phyloP scores from a whole-genome alignment of 306 rosid genomes.

The Vachellia pachyceras region DNA sequence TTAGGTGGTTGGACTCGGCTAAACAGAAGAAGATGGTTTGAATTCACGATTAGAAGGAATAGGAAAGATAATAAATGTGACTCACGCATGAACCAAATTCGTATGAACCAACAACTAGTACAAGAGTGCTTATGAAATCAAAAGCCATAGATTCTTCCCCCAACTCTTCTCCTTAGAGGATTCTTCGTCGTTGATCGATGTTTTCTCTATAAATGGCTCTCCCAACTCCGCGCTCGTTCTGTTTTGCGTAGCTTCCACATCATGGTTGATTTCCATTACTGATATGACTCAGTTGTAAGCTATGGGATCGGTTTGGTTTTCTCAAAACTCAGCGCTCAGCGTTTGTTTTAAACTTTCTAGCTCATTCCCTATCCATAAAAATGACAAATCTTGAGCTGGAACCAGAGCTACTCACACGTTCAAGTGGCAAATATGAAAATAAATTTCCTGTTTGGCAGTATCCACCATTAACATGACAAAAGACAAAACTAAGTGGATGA shows the following conservation, averaged over 20 bases:
- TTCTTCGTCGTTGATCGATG: neutral
- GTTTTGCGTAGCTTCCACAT: neutral
- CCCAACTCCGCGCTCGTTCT: neutral
- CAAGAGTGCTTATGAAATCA: conserved; percentile 16
- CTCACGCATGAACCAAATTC: conserved; percentile 1
- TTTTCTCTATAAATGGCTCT: neutral
- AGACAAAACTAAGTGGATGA: neutral
- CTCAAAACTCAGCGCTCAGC: neutral
- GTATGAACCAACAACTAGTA: conserved; percentile 20
- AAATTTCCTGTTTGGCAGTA: neutral
- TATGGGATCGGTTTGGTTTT: neutral
- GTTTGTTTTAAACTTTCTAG: neutral
- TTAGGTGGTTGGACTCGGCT: neutral
- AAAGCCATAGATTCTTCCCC: neutral
- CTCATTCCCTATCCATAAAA: neutral
- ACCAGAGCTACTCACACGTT: neutral
- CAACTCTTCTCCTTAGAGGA: neutral
- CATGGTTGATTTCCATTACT: conserved; percentile 11
- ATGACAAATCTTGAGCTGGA: neutral
- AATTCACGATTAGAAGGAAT: neutral
- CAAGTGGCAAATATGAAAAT: neutral
- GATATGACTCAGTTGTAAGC: neutral
- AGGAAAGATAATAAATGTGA: neutral
- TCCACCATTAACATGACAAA: neutral
- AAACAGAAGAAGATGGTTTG: neutral